Percentiles rank a stretch among this genome's conserved stretches.
Conservation (phyloP, 2,329 filamentous ascomycete genomes). For the Colletotrichum chlorophyti region DNA sequence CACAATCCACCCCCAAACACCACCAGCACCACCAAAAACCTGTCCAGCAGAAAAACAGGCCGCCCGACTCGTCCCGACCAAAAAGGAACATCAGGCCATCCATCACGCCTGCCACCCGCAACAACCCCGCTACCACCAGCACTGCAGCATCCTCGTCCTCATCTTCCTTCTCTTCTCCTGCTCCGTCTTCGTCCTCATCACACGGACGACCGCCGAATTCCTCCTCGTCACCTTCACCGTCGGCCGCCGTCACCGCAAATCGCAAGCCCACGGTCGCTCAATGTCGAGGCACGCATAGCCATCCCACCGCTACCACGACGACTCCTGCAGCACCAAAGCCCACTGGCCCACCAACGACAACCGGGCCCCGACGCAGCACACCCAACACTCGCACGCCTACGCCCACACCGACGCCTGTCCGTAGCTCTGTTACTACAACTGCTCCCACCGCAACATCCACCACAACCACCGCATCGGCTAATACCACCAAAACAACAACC, state of each 20-base stretch:
- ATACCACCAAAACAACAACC: slow-evolving; percentile 1
- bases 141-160: slow-evolving; percentile 30
- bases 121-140: slow-evolving; percentile 1
- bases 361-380: slow-evolving; percentile 27
- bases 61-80: slow-evolving; percentile 22
- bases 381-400: slow-evolving; percentile 5
- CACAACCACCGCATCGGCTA: too few relatives aligned
- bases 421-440: too few relatives aligned
- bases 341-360: slow-evolving; percentile 27
- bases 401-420: too few relatives aligned
- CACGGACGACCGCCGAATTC: too few relatives aligned
- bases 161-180: slow-evolving; percentile 42
- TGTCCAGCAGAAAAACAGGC: background rate
- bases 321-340: background rate
- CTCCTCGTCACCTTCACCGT: slow-evolving; percentile 30
- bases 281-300: slow-evolving; percentile 20
- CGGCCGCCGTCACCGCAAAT: background rate
- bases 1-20: background rate
- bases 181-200: too few relatives aligned
- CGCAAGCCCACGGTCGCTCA: slow-evolving; percentile 20
- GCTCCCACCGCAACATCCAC: background rate
- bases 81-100: slow-evolving; percentile 26
- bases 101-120: slow-evolving; percentile 21
- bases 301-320: background rate
- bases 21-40: slow-evolving; percentile 9